phyloP scores from a whole-genome alignment of 139 green algal species.

The Chlamydomonas eustigma region DNA sequence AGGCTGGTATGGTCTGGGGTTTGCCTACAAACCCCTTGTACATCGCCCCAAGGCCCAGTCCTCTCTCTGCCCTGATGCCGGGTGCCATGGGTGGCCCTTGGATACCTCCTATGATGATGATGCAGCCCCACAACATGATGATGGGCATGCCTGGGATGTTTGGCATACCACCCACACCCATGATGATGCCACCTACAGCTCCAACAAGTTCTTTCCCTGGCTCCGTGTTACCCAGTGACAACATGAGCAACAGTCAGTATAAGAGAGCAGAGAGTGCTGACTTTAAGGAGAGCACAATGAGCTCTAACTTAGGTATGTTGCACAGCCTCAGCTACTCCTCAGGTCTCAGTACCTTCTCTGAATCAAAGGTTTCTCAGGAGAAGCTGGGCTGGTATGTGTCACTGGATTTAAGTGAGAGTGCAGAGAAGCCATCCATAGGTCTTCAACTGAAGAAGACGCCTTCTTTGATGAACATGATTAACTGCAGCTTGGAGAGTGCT shows the following conservation, averaged over 20 bases:
- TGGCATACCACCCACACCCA: constrained; percentile 7
- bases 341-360: background rate
- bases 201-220: background rate
- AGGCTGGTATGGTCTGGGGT: constrained; percentile 25
- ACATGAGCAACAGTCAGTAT: too few relatives aligned
- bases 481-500: background rate
- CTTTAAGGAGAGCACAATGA: background rate
- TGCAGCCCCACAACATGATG: background rate
- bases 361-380: background rate
- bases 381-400: background rate
- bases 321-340: background rate
- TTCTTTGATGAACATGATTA: constrained; percentile 23
- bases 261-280: background rate
- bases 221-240: too few relatives aligned
- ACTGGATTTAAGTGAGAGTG: background rate
- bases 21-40: constrained; percentile 33
- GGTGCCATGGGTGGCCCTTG: background rate
- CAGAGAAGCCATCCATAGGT: constrained; percentile 18
- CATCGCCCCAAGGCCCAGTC: constrained; percentile 18
- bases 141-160: constrained; percentile 10
- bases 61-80: background rate
- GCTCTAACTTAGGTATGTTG: background rate
- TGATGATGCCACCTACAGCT: constrained; percentile 16
- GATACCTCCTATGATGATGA: background rate
- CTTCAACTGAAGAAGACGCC: constrained; percentile 30